A percentile compares a stretch with the other conserved stretches of the same genome.
Evolutionary conservation across 176 grass and related monocot genomes (phyloP).

Genomic region (Zoysia pacifica): DNA sequence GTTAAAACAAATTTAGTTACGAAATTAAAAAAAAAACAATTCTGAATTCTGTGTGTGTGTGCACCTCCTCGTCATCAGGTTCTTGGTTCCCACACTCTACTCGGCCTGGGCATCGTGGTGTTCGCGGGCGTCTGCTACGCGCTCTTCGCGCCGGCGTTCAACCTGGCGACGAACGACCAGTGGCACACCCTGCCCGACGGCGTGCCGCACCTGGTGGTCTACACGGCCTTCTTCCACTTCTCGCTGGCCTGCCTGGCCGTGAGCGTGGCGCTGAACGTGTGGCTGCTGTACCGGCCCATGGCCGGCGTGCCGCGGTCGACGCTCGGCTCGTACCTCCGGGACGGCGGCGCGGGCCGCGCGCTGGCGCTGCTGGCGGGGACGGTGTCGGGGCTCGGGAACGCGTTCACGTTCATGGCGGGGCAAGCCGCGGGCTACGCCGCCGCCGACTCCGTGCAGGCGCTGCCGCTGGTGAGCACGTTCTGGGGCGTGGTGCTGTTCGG

Average conservation of each 20-base stretch:
- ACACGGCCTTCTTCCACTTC: constrained; percentile 98
- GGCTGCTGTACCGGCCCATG: constrained; percentile 74
- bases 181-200: constrained; percentile 58
- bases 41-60: too few relatives aligned
- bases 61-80: constrained; percentile 5
- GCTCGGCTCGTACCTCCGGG: constrained; percentile 52
- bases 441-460: constrained; percentile 79
- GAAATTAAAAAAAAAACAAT: too few relatives aligned
- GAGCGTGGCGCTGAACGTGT: constrained; percentile 69
- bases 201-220: constrained; percentile 74
- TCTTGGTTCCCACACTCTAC: constrained; percentile 51
- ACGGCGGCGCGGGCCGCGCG: constrained; percentile 55
- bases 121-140: constrained; percentile 86
- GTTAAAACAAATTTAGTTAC: too few relatives aligned
- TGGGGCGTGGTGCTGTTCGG: constrained; percentile 75
- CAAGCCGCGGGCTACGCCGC: constrained; percentile 97
- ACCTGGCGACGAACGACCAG: constrained; percentile 92
- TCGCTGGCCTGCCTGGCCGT: constrained; percentile 65
- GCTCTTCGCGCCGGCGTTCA: constrained; percentile 86
- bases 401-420: constrained; percentile 87
- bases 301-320: constrained; percentile 67
- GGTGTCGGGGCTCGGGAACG: constrained; percentile 85
- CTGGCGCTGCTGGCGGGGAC: constrained; percentile 67
- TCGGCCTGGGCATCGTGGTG: constrained; percentile 70
- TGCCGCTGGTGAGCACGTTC: constrained; percentile 77